Percentiles rank a stretch among this genome's conserved stretches.
Conservation (phyloP, 2,329 filamentous ascomycete genomes). For the Epichloe typhina region DNA sequence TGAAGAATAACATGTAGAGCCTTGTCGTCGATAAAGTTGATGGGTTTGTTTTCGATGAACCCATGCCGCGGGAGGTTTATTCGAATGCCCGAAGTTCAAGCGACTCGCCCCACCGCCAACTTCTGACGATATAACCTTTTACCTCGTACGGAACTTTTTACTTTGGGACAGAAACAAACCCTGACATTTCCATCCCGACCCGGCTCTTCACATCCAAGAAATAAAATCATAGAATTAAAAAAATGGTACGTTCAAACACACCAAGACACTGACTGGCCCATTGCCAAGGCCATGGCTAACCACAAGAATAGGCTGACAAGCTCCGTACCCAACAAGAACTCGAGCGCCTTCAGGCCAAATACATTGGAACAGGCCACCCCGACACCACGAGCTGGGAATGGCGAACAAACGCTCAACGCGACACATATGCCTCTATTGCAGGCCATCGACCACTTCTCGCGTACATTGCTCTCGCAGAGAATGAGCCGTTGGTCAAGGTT, state of each 20-base stretch:
- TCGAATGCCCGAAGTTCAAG: slow-evolving; percentile 3
- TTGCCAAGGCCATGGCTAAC: background rate
- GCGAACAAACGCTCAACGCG: slow-evolving; percentile 88
- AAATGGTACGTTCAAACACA: too few species aligned
- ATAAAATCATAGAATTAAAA: too few species aligned
- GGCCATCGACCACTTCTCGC: slow-evolving; percentile 80
- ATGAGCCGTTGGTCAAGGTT: slow-evolving; percentile 70
- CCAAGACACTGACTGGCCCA: too few species aligned
- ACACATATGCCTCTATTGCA: slow-evolving; percentile 78
- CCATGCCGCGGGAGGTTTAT: too few species aligned
- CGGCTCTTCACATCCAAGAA: too few species aligned
- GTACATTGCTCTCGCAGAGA: slow-evolving; percentile 82
- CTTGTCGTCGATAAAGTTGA: too few species aligned
- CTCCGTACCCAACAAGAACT: slow-evolving; percentile 95
- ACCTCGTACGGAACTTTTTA: too few species aligned
- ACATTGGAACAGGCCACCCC: slow-evolving; percentile 88
- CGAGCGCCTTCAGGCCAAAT: slow-evolving; percentile 89
- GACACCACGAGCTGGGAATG: slow-evolving; percentile 98
- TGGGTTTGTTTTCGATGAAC: too few species aligned
- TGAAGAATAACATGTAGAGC: too few species aligned
- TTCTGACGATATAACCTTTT: too few species aligned
- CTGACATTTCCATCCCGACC: too few species aligned
- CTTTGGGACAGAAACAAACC: too few species aligned
- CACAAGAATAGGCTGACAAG: slow-evolving; percentile 65
- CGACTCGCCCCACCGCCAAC: background rate